Evolutionary conservation across 148 eudicot genomes (phyloP).

Genomic region (Hydrangea macrophylla): DNA sequence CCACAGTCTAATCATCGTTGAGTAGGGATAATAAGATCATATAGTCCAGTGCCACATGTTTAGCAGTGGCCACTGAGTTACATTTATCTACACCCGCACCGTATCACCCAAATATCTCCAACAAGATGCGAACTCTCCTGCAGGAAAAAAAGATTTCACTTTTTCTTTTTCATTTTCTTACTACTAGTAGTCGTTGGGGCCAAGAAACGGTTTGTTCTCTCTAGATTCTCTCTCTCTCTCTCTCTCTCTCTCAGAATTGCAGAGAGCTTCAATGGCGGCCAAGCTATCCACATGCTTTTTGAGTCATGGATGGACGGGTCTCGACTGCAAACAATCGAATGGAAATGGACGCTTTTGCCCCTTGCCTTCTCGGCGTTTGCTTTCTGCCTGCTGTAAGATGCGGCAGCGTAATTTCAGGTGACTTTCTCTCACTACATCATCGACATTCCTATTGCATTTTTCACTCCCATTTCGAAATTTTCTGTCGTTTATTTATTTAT

Average conservation of each 20-base stretch:
- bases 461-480: not conserved
- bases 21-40: too few relatives aligned
- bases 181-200: constrained; percentile 5
- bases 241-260: not conserved
- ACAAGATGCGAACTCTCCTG: too few relatives aligned
- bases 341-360: constrained; percentile 19
- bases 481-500: not conserved
- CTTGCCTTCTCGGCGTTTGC: constrained; percentile 27
- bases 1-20: too few relatives aligned
- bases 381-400: constrained; percentile 43
- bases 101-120: too few relatives aligned
- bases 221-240: too few relatives aligned
- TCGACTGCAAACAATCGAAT: constrained; percentile 18
- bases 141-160: too few relatives aligned
- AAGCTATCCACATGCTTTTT: constrained; percentile 35
- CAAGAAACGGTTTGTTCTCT: not conserved
- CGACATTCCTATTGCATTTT: not conserved
- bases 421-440: not conserved
- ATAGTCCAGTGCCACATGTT: too few relatives aligned
- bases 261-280: constrained; percentile 35
- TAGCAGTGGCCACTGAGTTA: too few relatives aligned
- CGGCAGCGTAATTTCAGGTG: constrained; percentile 61
- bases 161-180: too few relatives aligned
- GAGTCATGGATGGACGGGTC: constrained; percentile 32
- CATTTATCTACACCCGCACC: too few relatives aligned